phyloP scores from a whole-genome alignment of 1,139 yeast species.

The Diutina catenulata region DNA sequence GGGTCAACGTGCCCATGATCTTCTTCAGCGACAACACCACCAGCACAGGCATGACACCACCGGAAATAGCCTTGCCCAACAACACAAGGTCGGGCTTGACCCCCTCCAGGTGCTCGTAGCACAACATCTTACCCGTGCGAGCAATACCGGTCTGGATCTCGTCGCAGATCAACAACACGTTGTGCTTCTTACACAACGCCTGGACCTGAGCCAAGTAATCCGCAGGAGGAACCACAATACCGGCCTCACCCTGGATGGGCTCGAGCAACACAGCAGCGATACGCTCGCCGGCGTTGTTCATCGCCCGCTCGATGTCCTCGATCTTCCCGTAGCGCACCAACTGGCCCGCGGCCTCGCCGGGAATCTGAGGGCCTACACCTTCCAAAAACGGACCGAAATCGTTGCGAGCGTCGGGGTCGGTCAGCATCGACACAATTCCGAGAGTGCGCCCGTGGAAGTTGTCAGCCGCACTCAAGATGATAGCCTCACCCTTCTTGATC shows the following conservation, averaged over 20 bases:
- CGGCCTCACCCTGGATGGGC: constrained; percentile 99
- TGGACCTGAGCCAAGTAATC: constrained; percentile 69
- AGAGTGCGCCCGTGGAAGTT: constrained; percentile 96
- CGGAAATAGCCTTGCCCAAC: constrained; percentile 90
- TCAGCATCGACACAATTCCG: constrained; percentile 92
- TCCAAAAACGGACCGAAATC: constrained; percentile 84
- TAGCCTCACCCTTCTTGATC: constrained; percentile 73
- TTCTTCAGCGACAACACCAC: constrained; percentile 82
- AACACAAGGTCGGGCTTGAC: constrained; percentile 81
- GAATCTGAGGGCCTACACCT: constrained; percentile 74
- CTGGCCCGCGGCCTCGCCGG: constrained; percentile 43
- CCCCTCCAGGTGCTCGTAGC: constrained; percentile 73
- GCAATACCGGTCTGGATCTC: constrained; percentile 98
- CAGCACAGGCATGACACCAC: constrained; percentile 89
- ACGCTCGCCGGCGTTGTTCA: constrained; percentile 75
- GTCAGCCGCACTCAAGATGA: constrained; percentile 74
- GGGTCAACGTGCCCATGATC: constrained; percentile 80
- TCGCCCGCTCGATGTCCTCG: constrained; percentile 79
- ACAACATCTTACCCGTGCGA: constrained; percentile 89
- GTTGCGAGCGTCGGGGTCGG: constrained; percentile 86
- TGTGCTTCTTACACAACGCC: constrained; percentile 69
- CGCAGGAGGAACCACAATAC: constrained; percentile 85
- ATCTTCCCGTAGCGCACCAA: constrained; percentile 67
- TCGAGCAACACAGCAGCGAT: constrained; percentile 87
- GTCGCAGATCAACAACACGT: constrained; percentile 83